Evolutionary conservation across 2,329 filamentous ascomycete genomes (phyloP).

Genomic region (Bipolaris sorokiniana): DNA sequence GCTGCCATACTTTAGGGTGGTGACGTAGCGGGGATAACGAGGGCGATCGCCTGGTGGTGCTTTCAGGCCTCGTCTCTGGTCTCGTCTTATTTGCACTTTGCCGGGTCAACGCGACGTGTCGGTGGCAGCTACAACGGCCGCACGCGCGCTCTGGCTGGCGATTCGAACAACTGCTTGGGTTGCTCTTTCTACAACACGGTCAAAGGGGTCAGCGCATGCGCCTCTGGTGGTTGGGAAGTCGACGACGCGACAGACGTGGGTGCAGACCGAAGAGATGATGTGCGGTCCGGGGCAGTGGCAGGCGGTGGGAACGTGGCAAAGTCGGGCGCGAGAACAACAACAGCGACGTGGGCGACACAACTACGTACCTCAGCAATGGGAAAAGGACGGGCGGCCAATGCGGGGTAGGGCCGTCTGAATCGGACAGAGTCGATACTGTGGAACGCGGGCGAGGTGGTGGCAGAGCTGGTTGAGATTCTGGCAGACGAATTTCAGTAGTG

Average conservation of each 20-base stretch:
- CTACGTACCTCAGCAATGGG: slow-evolving; percentile 39
- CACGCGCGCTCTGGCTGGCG: slow-evolving; percentile 12
- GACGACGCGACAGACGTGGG: slow-evolving; percentile 23
- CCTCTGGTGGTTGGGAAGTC: slow-evolving; percentile 7
- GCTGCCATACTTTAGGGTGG: slow-evolving; percentile 44
- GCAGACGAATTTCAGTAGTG: slow-evolving; percentile 32
- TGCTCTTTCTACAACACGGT: background rate
- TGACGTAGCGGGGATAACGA: slow-evolving; percentile 45
- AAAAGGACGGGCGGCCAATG: slow-evolving; percentile 29
- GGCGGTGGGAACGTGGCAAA: slow-evolving; percentile 30
- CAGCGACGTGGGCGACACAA: slow-evolving; percentile 21
- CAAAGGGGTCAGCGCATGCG: slow-evolving; percentile 21
- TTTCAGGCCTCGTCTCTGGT: slow-evolving; percentile 25
- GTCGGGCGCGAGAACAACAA: slow-evolving; percentile 25
- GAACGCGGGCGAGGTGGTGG: slow-evolving; percentile 26
- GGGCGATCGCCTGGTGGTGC: slow-evolving; percentile 39
- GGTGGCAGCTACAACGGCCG: slow-evolving; percentile 19
- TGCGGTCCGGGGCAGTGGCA: slow-evolving; percentile 21
- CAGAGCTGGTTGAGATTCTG: slow-evolving; percentile 21
- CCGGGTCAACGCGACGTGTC: slow-evolving; percentile 26
- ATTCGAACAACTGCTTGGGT: background rate
- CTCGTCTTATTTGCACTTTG: slow-evolving; percentile 28
- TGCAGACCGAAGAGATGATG: slow-evolving; percentile 9
- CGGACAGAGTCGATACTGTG: slow-evolving; percentile 20
- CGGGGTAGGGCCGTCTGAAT: slow-evolving; percentile 34